Percentiles rank a stretch among this genome's conserved stretches.
Conservation (phyloP, 805 yeast genomes). For the Wickerhamomyces canadensis region DNA sequence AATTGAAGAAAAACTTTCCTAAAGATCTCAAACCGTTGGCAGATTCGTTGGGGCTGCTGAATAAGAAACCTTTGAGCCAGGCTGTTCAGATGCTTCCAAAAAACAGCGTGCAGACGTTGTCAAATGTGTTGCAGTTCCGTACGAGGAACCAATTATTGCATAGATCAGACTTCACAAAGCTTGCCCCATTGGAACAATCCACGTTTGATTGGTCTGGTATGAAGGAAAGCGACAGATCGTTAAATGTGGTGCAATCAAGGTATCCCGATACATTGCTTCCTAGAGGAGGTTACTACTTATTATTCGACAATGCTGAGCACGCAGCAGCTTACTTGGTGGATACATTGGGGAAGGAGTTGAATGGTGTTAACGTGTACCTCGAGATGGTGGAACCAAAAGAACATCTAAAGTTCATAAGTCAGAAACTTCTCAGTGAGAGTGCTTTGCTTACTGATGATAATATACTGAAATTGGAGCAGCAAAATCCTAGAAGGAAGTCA, state of each 20-base stretch:
- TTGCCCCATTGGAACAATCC: conserved; percentile 27
- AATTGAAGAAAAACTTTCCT: neutral
- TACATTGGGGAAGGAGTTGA: conserved; percentile 40
- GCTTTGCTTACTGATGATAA: neutral
- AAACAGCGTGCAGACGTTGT: conserved; percentile 4
- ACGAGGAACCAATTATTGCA: conserved; percentile 34
- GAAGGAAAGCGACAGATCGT: conserved; percentile 21
- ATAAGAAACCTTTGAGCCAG: conserved; percentile 5
- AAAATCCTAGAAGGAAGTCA: conserved; percentile 22
- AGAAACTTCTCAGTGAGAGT: conserved; percentile 1
- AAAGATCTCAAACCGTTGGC: neutral
- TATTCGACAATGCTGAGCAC: conserved; percentile 40
- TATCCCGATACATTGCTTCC: conserved; percentile 38
- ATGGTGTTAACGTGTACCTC: conserved; percentile 44
- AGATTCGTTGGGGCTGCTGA: neutral
- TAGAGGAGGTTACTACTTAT: conserved; percentile 45
- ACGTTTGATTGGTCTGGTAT: conserved; percentile 27
- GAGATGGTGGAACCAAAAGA: conserved; percentile 34
- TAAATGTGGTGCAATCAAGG: conserved; percentile 45
- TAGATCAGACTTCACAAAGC: conserved; percentile 33
- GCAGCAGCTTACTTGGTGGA: conserved; percentile 51
- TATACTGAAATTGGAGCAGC: neutral
- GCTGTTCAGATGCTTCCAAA: conserved; percentile 5
- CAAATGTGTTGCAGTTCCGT: conserved; percentile 33
- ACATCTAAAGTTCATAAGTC: conserved; percentile 2